Conservation (phyloP, 2,329 filamentous ascomycete genomes). For the Mycocentrospora acerina region DNA sequence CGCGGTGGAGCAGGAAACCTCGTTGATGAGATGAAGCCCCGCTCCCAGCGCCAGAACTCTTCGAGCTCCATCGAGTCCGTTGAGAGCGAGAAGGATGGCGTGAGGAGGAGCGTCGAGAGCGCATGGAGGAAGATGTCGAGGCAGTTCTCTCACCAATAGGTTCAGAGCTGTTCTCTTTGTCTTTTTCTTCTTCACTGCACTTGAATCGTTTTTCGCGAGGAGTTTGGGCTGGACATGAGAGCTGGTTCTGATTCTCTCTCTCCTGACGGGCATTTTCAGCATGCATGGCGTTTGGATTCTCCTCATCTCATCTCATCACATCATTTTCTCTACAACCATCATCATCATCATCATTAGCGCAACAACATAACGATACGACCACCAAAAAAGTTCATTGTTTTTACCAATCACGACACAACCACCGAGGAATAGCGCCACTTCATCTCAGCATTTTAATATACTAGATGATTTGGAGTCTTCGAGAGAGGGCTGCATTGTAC, state of each 20-base stretch:
- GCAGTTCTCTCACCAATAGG: conserved; percentile 35
- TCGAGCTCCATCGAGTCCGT: conserved; percentile 29
- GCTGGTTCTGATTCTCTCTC: conserved; percentile 45
- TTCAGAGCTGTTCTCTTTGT: neutral
- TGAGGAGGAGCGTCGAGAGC: conserved; percentile 37
- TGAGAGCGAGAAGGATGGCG: conserved; percentile 30
- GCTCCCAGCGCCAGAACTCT: conserved; percentile 31
- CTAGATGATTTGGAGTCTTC: conserved; percentile 16
- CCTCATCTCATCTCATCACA: conserved; percentile 10
- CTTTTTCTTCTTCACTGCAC: conserved; percentile 9
- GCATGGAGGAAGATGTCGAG: conserved; percentile 39
- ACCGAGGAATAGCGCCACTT: conserved; percentile 29
- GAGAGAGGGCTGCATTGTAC: conserved; percentile 25
- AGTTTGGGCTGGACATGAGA: conserved; percentile 30
- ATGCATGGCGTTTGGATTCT: conserved; percentile 27
- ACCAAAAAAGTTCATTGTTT: conserved; percentile 19
- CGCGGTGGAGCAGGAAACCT: conserved; percentile 62
- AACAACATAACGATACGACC: conserved; percentile 2
- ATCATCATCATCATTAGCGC: no score
- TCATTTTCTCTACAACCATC: no score
- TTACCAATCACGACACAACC: conserved; percentile 22
- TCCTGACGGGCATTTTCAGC: conserved; percentile 18
- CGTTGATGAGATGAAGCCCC: conserved; percentile 43
- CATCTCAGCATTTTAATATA: conserved; percentile 9
- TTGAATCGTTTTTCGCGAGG: conserved; percentile 6